A percentile compares a stretch with the other conserved stretches of the same genome.
These are phyloP conservation scores for Tetrastigma voinierianum DNA, from an alignment of 164 flowering plant species.

Conservation along the genomic window DNA sequence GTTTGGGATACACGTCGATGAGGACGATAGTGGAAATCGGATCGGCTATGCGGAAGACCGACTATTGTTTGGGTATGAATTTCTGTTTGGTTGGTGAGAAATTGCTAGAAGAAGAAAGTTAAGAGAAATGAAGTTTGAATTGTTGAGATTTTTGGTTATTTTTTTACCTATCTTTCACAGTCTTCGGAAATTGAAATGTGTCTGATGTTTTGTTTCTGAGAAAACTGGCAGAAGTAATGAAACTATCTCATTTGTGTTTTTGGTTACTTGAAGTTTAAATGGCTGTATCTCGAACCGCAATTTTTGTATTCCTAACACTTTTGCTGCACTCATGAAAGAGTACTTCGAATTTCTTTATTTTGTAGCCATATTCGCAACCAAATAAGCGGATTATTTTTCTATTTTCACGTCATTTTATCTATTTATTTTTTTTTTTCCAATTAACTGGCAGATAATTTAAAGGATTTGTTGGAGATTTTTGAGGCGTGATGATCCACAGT, in stretches of 20 bases:
- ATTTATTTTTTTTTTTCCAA: constrained; percentile 4
- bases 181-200: neutral
- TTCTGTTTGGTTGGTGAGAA: neutral
- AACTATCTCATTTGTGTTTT: neutral
- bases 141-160: neutral
- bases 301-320: no score
- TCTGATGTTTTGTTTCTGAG: neutral
- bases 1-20: constrained; percentile 59
- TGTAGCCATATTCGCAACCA: neutral
- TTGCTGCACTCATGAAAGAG: no score
- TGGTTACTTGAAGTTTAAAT: neutral
- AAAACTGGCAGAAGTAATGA: neutral
- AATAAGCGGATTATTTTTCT: neutral
- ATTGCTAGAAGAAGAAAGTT: no score
- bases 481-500: constrained; percentile 85
- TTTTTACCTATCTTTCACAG: neutral
- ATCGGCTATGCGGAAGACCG: constrained; percentile 55
- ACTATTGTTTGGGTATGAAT: constrained; percentile 62
- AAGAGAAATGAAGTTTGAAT: no score
- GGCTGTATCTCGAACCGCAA: no score
- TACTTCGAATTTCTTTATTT: no score
- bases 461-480: constrained; percentile 84
- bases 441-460: constrained; percentile 68
- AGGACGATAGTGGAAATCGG: constrained; percentile 55
- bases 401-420: neutral